Evolutionary conservation across 306 rosid species (phyloP).

Genomic region (Gleditsia sinensis): DNA sequence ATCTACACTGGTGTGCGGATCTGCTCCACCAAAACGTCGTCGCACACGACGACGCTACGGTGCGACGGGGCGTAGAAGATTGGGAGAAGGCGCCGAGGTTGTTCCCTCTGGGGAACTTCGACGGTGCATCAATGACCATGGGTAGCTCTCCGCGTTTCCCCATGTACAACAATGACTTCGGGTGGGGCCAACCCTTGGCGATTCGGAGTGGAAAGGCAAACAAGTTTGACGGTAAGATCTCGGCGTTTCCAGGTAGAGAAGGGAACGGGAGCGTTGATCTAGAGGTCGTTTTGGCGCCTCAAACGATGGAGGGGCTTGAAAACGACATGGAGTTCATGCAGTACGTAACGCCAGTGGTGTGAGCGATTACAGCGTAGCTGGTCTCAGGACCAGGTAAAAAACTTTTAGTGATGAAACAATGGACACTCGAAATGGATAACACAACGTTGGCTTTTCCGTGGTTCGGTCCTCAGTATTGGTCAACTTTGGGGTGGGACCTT

Average conservation of each 20-base stretch:
- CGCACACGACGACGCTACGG: constrained; percentile 51
- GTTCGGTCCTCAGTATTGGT: too few species aligned
- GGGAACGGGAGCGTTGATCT: constrained; percentile 66
- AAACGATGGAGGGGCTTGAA: constrained; percentile 54
- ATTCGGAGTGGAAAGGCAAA: constrained; percentile 60
- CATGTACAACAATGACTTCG: constrained; percentile 68
- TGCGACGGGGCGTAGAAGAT: constrained; percentile 52
- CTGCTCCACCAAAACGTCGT: constrained; percentile 56
- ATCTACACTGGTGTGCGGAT: constrained; percentile 49
- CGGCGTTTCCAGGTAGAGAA: constrained; percentile 56
- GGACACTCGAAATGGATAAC: background rate
- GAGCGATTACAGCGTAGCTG: background rate
- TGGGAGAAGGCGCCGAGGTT: constrained; percentile 60
- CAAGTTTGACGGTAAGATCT: constrained; percentile 69
- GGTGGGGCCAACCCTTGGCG: constrained; percentile 65
- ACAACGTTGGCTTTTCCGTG: background rate
- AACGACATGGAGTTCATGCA: constrained; percentile 56
- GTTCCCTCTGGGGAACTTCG: constrained; percentile 62
- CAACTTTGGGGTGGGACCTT: too few species aligned
- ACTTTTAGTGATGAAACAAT: too few species aligned
- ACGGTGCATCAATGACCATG: constrained; percentile 68
- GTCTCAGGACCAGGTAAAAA: background rate
- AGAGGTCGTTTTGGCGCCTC: constrained; percentile 63
- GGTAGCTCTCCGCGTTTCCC: constrained; percentile 76
- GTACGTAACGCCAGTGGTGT: constrained; percentile 37